Conservation (phyloP, 1,284 basidiomycete genomes). For the Ceratobasidium sp. region DNA sequence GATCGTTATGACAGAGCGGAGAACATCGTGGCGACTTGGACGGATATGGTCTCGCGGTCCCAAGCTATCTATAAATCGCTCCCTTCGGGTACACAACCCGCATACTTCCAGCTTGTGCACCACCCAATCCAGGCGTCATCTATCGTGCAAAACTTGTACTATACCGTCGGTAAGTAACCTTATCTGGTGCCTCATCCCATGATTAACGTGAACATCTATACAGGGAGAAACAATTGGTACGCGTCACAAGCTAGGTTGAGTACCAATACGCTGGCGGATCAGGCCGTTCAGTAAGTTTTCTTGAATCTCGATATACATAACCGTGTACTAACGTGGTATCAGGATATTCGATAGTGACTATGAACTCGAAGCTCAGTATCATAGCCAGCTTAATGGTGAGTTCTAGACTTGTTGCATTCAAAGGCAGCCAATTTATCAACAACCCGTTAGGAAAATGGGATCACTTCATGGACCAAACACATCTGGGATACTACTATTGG, state of each 20-base stretch:
- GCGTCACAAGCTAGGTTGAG: conserved; percentile 74
- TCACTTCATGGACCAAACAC: conserved; percentile 53
- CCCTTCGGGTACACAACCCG: conserved; percentile 62
- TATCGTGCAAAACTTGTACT: conserved; percentile 70
- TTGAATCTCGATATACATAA: background rate
- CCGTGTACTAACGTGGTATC: background rate
- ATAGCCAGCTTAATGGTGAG: conserved; percentile 69
- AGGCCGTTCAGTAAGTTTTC: conserved; percentile 61
- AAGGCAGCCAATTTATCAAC: background rate
- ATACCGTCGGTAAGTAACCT: conserved; percentile 62
- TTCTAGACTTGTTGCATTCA: background rate
- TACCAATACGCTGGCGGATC: conserved; percentile 69
- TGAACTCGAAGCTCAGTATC: conserved; percentile 70
- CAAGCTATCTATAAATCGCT: conserved; percentile 69
- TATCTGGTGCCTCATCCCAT: background rate
- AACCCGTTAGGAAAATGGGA: conserved; percentile 41
- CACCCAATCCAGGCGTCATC: conserved; percentile 72
- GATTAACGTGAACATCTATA: conserved; percentile 45
- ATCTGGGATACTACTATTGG: conserved; percentile 76
- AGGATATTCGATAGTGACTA: conserved; percentile 70
- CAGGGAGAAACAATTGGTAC: conserved; percentile 67
- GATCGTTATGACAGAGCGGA: conserved; percentile 64
- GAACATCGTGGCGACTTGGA: conserved; percentile 66
- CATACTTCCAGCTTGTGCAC: conserved; percentile 77
- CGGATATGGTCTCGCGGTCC: conserved; percentile 64